Evolutionary conservation across 345 rosid species (phyloP).

Genomic region (Citrus sp.): DNA sequence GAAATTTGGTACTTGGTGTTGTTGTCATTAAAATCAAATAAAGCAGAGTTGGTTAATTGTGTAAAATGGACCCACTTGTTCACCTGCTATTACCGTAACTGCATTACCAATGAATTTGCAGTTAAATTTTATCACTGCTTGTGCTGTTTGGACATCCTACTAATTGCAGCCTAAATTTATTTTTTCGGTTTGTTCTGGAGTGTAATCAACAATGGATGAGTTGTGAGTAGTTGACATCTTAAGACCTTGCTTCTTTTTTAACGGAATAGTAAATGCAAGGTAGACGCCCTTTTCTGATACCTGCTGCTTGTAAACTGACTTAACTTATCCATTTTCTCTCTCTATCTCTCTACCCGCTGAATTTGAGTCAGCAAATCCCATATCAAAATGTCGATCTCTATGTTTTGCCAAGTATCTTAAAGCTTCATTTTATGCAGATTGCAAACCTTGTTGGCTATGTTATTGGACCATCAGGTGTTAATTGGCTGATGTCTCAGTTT

Average conservation of each 20-base stretch:
- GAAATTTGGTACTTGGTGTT: background rate
- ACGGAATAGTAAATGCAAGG: background rate
- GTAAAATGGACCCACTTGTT: background rate
- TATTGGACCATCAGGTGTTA: slow-evolving; percentile 74
- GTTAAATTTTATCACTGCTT: background rate
- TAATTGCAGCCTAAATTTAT: background rate
- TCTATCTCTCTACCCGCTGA: background rate
- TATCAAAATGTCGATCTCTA: background rate
- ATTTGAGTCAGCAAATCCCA: background rate
- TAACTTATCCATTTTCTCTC: background rate
- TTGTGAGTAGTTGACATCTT: background rate
- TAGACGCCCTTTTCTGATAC: background rate
- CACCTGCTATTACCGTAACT: background rate
- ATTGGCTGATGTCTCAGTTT: slow-evolving; percentile 71
- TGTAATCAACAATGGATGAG: background rate
- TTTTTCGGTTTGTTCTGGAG: too few relatives aligned
- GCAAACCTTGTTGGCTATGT: slow-evolving; percentile 96
- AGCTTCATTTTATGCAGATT: slow-evolving; percentile 42
- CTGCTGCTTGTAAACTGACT: background rate
- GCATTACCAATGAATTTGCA: background rate
- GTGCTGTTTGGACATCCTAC: background rate
- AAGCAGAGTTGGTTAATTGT: background rate
- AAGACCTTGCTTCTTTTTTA: background rate
- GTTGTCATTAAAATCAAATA: background rate
- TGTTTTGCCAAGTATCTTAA: background rate